These are phyloP conservation scores for Scenedesmus sp. DNA, from an alignment of 163 green algal genomes.

Conservation along the genomic window DNA sequence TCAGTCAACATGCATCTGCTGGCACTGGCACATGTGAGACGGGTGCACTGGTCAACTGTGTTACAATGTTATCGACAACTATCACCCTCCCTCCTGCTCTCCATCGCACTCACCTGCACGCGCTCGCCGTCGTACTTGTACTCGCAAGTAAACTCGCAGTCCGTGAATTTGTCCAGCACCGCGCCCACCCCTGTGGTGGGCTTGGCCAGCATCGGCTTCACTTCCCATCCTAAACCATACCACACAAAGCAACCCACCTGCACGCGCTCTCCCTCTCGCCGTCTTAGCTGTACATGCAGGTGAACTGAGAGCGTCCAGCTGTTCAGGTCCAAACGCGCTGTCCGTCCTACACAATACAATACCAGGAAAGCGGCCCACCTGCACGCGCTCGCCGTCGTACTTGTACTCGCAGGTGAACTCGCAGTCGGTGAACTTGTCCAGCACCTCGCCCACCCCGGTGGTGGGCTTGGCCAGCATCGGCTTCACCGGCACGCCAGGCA, in stretches of 20 bases:
- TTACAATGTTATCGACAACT: too few relatives aligned
- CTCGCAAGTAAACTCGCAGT: slow-evolving; percentile 93
- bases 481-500: slow-evolving; percentile 87
- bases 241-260: too few relatives aligned
- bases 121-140: slow-evolving; percentile 99
- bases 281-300: too few relatives aligned
- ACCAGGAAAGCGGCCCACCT: slow-evolving; percentile 59
- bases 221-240: neutral
- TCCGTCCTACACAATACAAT: too few relatives aligned
- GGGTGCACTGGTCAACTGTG: too few relatives aligned
- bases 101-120: slow-evolving; percentile 73
- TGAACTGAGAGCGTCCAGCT: too few relatives aligned
- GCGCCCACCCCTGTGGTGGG: slow-evolving; percentile 84
- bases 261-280: too few relatives aligned
- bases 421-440: slow-evolving; percentile 89
- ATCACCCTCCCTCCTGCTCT: too few relatives aligned
- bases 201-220: slow-evolving; percentile 98
- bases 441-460: slow-evolving; percentile 84
- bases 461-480: slow-evolving; percentile 98
- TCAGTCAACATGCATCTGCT: neutral
- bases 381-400: slow-evolving; percentile 97
- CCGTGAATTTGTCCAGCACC: slow-evolving; percentile 94
- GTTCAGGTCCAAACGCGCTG: too few relatives aligned
- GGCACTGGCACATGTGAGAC: too few relatives aligned
- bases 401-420: slow-evolving; percentile 99